These are phyloP conservation scores for Arthrobotrys entomopaga DNA, from an alignment of 2,329 filamentous ascomycete species.

Conservation along the genomic window DNA sequence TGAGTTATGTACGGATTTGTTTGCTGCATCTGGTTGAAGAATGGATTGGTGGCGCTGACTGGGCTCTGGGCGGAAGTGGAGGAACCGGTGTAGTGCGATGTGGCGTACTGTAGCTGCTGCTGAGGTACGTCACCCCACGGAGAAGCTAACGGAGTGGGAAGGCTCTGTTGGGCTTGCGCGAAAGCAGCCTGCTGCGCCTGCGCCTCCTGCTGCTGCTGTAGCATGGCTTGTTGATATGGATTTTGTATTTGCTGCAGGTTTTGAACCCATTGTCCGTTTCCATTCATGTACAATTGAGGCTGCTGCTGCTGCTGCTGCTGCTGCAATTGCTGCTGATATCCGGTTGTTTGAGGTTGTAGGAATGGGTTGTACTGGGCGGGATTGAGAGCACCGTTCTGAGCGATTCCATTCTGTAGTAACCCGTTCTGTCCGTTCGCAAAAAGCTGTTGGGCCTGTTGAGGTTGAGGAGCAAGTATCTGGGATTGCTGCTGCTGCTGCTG, in stretches of 20 bases:
- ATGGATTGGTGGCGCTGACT: conserved; percentile 48
- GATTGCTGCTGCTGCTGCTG: conserved; percentile 56
- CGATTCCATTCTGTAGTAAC: conserved; percentile 39
- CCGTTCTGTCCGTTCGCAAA: conserved; percentile 48
- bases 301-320: conserved; percentile 59
- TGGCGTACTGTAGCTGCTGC: conserved; percentile 47
- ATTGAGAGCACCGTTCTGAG: conserved; percentile 33
- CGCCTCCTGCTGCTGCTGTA: conserved; percentile 46
- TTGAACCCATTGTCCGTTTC: conserved; percentile 47
- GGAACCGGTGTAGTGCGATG: conserved; percentile 47
- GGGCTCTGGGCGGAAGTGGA: conserved; percentile 42
- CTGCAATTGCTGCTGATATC: conserved; percentile 29
- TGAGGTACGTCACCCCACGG: conserved; percentile 50
- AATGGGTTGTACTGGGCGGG: conserved; percentile 45
- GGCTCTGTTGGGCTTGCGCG: conserved; percentile 32
- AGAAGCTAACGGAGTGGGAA: conserved; percentile 40
- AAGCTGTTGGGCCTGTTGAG: conserved; percentile 32
- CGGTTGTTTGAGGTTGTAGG: conserved; percentile 45
- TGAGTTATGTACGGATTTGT: conserved; percentile 43
- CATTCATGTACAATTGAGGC: conserved; percentile 60
- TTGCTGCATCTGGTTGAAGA: conserved; percentile 19
- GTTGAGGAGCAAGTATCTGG: conserved; percentile 30
- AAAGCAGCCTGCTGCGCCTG: not conserved
- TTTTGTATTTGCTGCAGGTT: conserved; percentile 44
- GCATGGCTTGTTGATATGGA: conserved; percentile 54